Evolutionary conservation across 1,284 basidiomycete species (phyloP).

Genomic region (Cryptococcus sp.): DNA sequence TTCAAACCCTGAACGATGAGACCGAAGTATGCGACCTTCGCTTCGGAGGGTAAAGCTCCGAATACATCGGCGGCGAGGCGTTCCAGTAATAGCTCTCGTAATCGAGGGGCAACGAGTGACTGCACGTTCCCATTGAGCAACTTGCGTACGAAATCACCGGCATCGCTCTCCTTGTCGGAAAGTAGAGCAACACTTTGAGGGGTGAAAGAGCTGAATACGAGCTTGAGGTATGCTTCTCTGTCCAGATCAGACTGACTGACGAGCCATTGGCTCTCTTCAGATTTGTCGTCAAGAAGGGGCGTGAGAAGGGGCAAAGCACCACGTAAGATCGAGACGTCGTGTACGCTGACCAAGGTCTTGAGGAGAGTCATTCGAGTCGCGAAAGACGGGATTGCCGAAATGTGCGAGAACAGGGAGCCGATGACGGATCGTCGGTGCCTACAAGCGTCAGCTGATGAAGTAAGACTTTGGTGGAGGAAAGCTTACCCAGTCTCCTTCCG

Average conservation of each 20-base stretch:
- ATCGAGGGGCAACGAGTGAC: conserved; percentile 1
- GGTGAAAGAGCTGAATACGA: conserved; percentile 17
- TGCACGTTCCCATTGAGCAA: background rate
- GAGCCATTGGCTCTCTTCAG: conserved; percentile 25
- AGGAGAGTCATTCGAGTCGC: conserved; percentile 59
- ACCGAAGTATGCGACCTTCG: conserved; percentile 27
- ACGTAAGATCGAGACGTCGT: conserved; percentile 59
- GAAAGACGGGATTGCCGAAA: conserved; percentile 58
- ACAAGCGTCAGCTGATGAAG: background rate
- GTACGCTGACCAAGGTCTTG: conserved; percentile 57
- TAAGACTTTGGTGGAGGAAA: background rate
- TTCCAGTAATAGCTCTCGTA: conserved; percentile 24
- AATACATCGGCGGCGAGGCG: conserved; percentile 35
- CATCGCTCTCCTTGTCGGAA: conserved; percentile 14
- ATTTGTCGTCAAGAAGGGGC: conserved; percentile 22
- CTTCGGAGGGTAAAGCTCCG: conserved; percentile 16
- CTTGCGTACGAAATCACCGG: background rate
- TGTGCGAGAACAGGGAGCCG: conserved; percentile 79
- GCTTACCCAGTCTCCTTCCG: conserved; percentile 64
- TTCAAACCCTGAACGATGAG: conserved; percentile 31
- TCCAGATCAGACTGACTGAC: conserved; percentile 4
- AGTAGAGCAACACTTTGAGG: conserved; percentile 18
- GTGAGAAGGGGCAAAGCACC: conserved; percentile 61
- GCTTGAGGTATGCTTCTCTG: conserved; percentile 22
- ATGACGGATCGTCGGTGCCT: conserved; percentile 72